Evolutionary conservation across 768 basidiomycete genomes (phyloP).

Genomic region (Mycena amicta): DNA sequence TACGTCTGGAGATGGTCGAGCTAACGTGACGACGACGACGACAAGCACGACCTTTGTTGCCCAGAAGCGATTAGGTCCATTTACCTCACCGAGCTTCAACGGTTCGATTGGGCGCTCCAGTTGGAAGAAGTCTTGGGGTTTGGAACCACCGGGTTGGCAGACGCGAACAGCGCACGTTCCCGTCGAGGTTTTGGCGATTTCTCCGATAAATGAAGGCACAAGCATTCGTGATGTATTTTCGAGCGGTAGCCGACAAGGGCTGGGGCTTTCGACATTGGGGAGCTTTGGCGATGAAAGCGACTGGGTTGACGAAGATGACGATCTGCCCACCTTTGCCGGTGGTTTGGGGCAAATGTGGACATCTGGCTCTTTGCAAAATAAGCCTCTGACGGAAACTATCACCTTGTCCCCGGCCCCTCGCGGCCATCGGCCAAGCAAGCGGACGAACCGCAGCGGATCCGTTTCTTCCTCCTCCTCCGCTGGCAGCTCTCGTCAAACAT

Average conservation of each 20-base stretch:
- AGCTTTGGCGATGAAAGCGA: conserved; percentile 77
- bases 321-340: conserved; percentile 70
- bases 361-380: conserved; percentile 14
- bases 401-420: conserved; percentile 57
- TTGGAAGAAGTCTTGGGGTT: conserved; percentile 90
- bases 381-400: conserved; percentile 33
- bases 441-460: conserved; percentile 34
- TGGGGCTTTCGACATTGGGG: conserved; percentile 15
- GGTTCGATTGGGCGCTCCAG: conserved; percentile 63
- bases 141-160: conserved; percentile 87
- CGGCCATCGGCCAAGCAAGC: conserved; percentile 43
- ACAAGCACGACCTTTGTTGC: conserved; percentile 70
- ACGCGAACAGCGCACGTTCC: conserved; percentile 66
- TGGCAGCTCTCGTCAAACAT: conserved; percentile 29
- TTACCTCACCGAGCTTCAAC: conserved; percentile 46
- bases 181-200: conserved; percentile 77
- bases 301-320: conserved; percentile 89
- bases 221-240: conserved; percentile 81
- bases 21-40: conserved; percentile 30
- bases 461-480: conserved; percentile 20
- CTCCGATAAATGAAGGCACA: conserved; percentile 49
- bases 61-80: conserved; percentile 79
- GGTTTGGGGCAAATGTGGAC: conserved; percentile 70
- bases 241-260: conserved; percentile 51
- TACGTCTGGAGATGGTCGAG: conserved; percentile 35